Base-by-base conservation (phyloP, 148 eudicot species). In the Silene conica region DNA sequence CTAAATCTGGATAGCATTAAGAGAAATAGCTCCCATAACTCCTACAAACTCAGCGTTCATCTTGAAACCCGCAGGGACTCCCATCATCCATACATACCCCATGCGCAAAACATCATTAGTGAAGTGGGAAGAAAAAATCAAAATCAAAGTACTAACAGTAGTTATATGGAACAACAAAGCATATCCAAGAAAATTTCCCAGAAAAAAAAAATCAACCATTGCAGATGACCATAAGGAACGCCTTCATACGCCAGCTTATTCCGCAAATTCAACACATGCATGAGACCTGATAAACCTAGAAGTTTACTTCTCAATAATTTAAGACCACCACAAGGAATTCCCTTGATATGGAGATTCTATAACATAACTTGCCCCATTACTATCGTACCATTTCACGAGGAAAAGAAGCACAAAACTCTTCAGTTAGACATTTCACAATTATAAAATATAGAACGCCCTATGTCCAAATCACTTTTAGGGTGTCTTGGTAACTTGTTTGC, bases 41-140 rank as follows among this genome's bases (percentile, higher is more conserved):
- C 84, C 87, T 16, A 97, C 99, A 65, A 95, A 91, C 84, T 95
- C 97, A 34, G 92, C 86, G 82, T 95, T 95, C 74, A 95, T 83
- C 87, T 95, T 95, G 77, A 95, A 95, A 77, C 99, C 99, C 10
- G 99, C 99, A 66, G 99, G 99, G 63, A 89, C 90, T 45, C 96
- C 97, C 97, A 95, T 92, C 81, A 95, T 83, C 91, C 97, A 90
- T 41, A 87, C 99, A 84, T 91, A 95, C 41, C 99, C 96, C 11
- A 80, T 89, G 45, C 97, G 96, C 81, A 92, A 79, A 71, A 86
- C 79, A 76, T 87, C 80, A 79, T 89, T 84, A 18, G 91, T 92
- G 67, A 89, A 75, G 78, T 84, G 84, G 48, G 68, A 70, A 61
- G 89, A 71, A 69, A 85, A 80, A 62, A 67, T 73, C 60, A 82